A percentile compares a stretch with the other conserved stretches of the same genome.
Conservation (phyloP, 106 monocot species). For the Posidonia australis region DNA sequence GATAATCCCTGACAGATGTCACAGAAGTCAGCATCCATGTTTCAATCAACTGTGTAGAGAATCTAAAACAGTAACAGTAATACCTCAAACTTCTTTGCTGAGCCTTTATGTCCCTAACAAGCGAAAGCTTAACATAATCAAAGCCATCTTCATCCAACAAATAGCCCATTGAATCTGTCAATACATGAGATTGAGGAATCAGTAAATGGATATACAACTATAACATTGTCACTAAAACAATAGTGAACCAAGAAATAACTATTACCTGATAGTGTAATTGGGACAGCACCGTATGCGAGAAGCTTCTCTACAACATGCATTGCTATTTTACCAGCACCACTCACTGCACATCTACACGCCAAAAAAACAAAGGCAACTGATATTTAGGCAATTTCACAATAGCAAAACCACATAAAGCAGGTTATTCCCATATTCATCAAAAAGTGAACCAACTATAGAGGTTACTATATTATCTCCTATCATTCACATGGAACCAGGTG, state of each 20-base stretch:
- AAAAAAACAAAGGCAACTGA: constrained; percentile 1
- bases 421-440: neutral
- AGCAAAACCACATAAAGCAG: neutral
- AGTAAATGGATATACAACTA: neutral
- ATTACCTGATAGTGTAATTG: constrained; percentile 78
- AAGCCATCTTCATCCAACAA: constrained; percentile 93
- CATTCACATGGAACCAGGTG: too few species aligned
- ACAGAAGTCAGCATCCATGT: neutral
- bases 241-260: neutral
- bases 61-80: neutral
- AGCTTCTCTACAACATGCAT: constrained; percentile 99
- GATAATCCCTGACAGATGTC: constrained; percentile 55
- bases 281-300: constrained; percentile 79
- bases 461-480: too few species aligned
- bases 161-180: constrained; percentile 87
- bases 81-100: constrained; percentile 95
- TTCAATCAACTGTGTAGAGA: neutral
- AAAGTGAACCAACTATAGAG: neutral
- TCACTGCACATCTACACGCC: constrained; percentile 81
- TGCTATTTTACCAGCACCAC: constrained; percentile 98
- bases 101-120: constrained; percentile 83
- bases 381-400: neutral
- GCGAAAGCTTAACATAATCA: constrained; percentile 80
- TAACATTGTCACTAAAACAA: neutral
- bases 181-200: neutral